These are phyloP conservation scores for Ophiostoma populinum DNA, from an alignment of 2,329 filamentous ascomycete genomes.

Conservation along the genomic window DNA sequence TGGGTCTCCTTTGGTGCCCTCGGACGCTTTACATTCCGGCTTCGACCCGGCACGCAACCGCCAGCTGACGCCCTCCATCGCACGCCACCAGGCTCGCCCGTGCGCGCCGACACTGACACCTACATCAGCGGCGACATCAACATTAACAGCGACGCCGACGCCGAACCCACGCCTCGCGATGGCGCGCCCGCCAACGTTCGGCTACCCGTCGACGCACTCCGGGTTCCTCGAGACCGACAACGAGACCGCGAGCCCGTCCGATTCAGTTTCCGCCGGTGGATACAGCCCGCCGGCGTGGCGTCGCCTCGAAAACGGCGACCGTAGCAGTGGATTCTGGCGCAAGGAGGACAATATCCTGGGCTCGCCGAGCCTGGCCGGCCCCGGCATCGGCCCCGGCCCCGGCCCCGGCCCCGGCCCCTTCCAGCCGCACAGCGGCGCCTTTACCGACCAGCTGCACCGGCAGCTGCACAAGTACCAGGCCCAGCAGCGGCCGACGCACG, in stretches of 20 bases:
- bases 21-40: constrained; percentile 37
- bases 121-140: not conserved
- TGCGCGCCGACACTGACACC: too few species aligned
- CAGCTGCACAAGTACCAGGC: constrained; percentile 1
- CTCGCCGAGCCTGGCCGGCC: constrained; percentile 13
- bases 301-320: constrained; percentile 40
- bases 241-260: constrained; percentile 27
- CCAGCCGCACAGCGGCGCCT: not conserved
- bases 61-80: constrained; percentile 2
- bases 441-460: constrained; percentile 1
- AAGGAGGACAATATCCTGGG: constrained; percentile 35
- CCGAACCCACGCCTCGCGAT: too few species aligned
- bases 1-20: constrained; percentile 17
- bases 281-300: constrained; percentile 45
- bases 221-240: constrained; percentile 23
- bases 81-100: constrained; percentile 11
- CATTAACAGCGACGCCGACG: not conserved
- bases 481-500: not conserved
- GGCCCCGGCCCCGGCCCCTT: not conserved
- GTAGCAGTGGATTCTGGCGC: constrained; percentile 44
- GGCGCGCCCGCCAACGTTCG: constrained; percentile 18
- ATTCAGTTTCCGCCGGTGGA: constrained; percentile 30
- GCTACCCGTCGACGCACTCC: constrained; percentile 25
- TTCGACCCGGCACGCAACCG: constrained; percentile 29
- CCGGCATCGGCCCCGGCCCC: not conserved